Evolutionary conservation across 2,329 filamentous ascomycete genomes (phyloP), one percentile per base, ranked within the genome.

Genomic region (Tympanopsis confertula): DNA sequence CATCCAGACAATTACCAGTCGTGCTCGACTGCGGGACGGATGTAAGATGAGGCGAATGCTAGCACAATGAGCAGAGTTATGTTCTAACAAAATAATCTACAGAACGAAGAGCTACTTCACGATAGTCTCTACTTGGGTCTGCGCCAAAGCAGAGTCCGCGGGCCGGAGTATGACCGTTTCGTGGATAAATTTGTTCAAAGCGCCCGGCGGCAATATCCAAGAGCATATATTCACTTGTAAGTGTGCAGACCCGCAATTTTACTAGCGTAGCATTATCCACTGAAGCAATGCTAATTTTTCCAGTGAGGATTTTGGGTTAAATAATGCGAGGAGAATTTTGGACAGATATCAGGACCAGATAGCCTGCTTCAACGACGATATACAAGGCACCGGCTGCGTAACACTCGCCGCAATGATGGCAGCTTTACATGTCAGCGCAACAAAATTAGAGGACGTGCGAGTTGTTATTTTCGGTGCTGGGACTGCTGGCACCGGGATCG

Each of bases 361-460:
- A 5, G 69, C 86, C 0, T 93, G 86, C 55, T 94, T 94, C 66
- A 94, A 94, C 50, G 87, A 94, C 41, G 86, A 94, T 53, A 78
- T 94, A 0, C 86, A 94, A 55, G 87, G 86, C 1, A 94, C 87
- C 0, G 87, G 86, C 0, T 89, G 84, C 41, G 86, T 94, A 1
- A 89, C 87, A 0, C 69, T 94, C 0, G 86, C 86, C 0, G 86
- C 82, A 1, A 79, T 94, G 44, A 77, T 86, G 63, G 76, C 86
- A 0, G 86, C 74, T 0, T 63, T 88, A 5, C 74, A 84, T 42
- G 77, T 89, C 5, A 77, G 69, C 42, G 68, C 75, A 3, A 61
- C 79, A 38, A 74, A 79, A 38, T 63, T 93, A 29, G 59, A 65
- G 5, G 84, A 93, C 41, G 58, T 84, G 13, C 71, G 79, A 20